phyloP scores from a whole-genome alignment of 1,139 yeast species.

The Candida pseudoviswanathii region DNA sequence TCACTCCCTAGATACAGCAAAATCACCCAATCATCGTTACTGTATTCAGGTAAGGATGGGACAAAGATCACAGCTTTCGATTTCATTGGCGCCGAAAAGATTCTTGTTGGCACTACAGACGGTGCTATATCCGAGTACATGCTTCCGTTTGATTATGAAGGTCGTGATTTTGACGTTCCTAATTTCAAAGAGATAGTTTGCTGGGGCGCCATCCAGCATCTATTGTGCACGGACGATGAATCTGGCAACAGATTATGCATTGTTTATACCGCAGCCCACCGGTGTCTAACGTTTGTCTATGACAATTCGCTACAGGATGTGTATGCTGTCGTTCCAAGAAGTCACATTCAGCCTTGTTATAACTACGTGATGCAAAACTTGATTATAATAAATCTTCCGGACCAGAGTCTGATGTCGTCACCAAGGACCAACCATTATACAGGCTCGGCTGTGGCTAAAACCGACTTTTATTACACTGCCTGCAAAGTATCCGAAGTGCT shows the following conservation, averaged over 20 bases:
- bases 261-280: slow-evolving; percentile 53
- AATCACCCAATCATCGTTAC: slow-evolving; percentile 29
- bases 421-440: slow-evolving; percentile 40
- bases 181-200: slow-evolving; percentile 51
- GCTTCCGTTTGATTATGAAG: slow-evolving; percentile 24
- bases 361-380: slow-evolving; percentile 30
- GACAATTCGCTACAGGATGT: slow-evolving; percentile 39
- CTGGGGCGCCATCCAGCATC: slow-evolving; percentile 50
- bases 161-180: slow-evolving; percentile 36
- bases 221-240: slow-evolving; percentile 37
- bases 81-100: slow-evolving; percentile 49
- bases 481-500: slow-evolving; percentile 33
- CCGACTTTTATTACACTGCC: slow-evolving; percentile 34
- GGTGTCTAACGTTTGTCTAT: slow-evolving; percentile 42
- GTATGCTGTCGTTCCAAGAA: slow-evolving; percentile 23
- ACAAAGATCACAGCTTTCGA: slow-evolving; percentile 51
- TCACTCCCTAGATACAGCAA: slow-evolving; percentile 22
- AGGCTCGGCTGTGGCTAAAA: slow-evolving; percentile 29
- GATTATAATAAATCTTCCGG: slow-evolving; percentile 29
- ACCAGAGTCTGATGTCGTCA: slow-evolving; percentile 31
- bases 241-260: slow-evolving; percentile 35
- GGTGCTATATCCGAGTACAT: slow-evolving; percentile 72
- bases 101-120: slow-evolving; percentile 64
- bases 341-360: slow-evolving; percentile 28
- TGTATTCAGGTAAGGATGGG: slow-evolving; percentile 23